Evolutionary conservation across 495 filamentous ascomycete genomes (phyloP).

Genomic region (Podospora australis): DNA sequence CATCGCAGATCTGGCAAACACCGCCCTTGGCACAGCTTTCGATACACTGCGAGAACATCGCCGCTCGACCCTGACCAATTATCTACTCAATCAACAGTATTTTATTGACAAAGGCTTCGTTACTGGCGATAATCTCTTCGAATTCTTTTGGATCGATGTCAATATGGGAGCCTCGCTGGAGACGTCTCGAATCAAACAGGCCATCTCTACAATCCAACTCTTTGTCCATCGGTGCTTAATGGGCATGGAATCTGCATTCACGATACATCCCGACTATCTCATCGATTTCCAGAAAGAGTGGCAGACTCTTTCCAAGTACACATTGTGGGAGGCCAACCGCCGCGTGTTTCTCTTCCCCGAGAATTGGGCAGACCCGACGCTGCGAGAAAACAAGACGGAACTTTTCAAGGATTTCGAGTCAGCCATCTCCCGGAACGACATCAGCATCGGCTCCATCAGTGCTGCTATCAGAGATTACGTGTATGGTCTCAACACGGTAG

Average conservation of each 20-base stretch:
- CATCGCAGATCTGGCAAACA: no score
- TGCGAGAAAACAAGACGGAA: constrained; percentile 35
- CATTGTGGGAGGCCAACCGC: constrained; percentile 31
- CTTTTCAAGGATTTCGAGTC: constrained; percentile 6
- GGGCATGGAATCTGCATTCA: neutral
- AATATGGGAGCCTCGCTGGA: neutral
- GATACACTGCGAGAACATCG: neutral
- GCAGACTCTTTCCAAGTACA: neutral
- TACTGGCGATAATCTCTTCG: neutral
- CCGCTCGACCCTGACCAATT: neutral
- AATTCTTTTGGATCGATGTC: neutral
- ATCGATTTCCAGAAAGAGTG: neutral
- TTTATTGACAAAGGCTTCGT: neutral
- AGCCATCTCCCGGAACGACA: neutral
- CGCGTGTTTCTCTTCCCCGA: constrained; percentile 36
- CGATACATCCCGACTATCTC: no score
- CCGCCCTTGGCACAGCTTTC: neutral
- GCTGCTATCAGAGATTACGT: no score
- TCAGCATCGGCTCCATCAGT: no score
- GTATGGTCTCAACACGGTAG: no score
- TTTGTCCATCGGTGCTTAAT: neutral
- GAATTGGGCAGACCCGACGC: constrained; percentile 30
- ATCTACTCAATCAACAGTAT: neutral
- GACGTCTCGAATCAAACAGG: neutral
- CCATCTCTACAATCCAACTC: neutral